Conservation (phyloP, 805 yeast genomes). For the Debaryomyces prosopidis region DNA sequence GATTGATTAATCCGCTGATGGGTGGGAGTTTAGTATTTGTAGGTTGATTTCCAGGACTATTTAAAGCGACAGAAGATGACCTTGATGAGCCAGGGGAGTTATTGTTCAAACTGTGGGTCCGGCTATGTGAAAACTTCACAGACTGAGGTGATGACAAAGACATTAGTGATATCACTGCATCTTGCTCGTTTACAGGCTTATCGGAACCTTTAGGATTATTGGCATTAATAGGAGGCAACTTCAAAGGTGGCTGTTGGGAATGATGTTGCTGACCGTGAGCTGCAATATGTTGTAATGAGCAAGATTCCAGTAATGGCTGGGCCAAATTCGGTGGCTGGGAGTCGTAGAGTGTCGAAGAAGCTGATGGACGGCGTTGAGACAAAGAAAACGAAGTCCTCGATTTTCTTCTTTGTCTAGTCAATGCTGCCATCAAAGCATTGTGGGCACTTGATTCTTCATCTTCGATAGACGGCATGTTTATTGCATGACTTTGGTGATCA, state of each 20-base stretch:
- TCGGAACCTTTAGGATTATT: conserved; percentile 3
- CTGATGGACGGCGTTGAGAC: background rate
- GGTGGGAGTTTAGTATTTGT: conserved; percentile 26
- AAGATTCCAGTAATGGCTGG: background rate
- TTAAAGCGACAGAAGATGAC: conserved; percentile 8
- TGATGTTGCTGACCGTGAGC: background rate
- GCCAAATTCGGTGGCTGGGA: conserved; percentile 1
- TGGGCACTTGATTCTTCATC: conserved; percentile 47
- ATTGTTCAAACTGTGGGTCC: conserved; percentile 27
- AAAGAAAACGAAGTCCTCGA: conserved; percentile 19
- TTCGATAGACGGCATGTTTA: conserved; percentile 26
- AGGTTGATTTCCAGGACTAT: conserved; percentile 7
- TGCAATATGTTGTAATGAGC: background rate
- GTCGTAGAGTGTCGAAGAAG: background rate
- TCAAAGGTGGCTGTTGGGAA: conserved; percentile 29
- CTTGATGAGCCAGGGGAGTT: conserved; percentile 29
- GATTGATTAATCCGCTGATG: conserved; percentile 22
- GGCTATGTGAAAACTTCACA: conserved; percentile 27
- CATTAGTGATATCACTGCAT: conserved; percentile 56
- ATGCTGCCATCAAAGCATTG: conserved; percentile 43
- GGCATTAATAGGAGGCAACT: conserved; percentile 7
- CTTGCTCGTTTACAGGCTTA: conserved; percentile 43
- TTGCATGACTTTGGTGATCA: conserved; percentile 7
- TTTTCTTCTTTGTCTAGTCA: conserved; percentile 31
- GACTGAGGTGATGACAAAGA: conserved; percentile 53